These are phyloP conservation scores for Linderniella brevidens DNA, from an alignment of 257 asterid genomes.

Conservation along the genomic window DNA sequence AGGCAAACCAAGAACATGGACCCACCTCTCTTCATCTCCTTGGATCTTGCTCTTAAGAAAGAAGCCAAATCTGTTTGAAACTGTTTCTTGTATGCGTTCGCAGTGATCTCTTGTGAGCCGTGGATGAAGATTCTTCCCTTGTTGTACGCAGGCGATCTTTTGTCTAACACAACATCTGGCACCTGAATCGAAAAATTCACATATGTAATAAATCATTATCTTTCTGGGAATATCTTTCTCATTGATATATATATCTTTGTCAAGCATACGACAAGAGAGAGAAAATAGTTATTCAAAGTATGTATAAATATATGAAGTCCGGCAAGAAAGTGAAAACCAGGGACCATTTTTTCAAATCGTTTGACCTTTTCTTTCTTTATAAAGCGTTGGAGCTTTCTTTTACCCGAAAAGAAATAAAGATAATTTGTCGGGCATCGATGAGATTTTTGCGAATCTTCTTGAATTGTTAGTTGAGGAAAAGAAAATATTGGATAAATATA, in stretches of 20 bases:
- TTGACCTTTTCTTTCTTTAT: conserved; percentile 9
- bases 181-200: conserved; percentile 23
- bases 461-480: too few relatives aligned
- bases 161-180: conserved; percentile 64
- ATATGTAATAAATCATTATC: too few relatives aligned
- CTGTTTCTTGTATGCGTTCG: conserved; percentile 65
- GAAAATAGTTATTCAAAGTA: too few relatives aligned
- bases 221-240: too few relatives aligned
- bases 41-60: conserved; percentile 49
- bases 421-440: too few relatives aligned
- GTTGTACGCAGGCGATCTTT: conserved; percentile 68
- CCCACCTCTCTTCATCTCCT: conserved; percentile 73
- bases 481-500: too few relatives aligned
- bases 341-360: conserved; percentile 10
- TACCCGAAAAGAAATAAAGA: too few relatives aligned
- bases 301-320: too few relatives aligned
- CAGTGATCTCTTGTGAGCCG: conserved; percentile 66
- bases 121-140: conserved; percentile 69
- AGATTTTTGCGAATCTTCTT: too few relatives aligned
- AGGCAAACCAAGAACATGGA: conserved; percentile 87
- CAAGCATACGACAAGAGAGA: too few relatives aligned
- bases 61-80: conserved; percentile 60
- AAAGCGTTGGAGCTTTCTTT: conserved; percentile 4
- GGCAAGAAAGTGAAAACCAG: conserved; percentile 11
- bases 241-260: too few relatives aligned